These are phyloP conservation scores for Hydnomerulius pinastri DNA, from an alignment of 768 basidiomycete species.

Conservation along the genomic window DNA sequence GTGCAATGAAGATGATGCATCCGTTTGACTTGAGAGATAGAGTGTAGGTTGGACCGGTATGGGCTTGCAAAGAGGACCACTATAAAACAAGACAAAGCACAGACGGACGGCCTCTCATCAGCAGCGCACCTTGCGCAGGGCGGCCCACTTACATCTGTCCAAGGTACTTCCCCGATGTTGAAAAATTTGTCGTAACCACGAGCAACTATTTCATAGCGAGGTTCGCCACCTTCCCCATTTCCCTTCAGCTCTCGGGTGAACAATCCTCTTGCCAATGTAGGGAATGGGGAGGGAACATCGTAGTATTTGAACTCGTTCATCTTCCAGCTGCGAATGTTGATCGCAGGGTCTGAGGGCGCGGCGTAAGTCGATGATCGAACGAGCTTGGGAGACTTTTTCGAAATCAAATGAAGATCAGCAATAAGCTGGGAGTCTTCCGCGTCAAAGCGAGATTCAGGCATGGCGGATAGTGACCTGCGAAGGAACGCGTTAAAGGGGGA, in stretches of 20 bases:
- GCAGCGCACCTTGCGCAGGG: not conserved
- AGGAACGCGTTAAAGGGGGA: slow-evolving; percentile 6
- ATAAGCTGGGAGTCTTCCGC: slow-evolving; percentile 62
- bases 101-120: not conserved
- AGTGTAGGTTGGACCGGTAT: slow-evolving; percentile 78
- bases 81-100: slow-evolving; percentile 28
- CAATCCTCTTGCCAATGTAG: slow-evolving; percentile 90
- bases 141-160: slow-evolving; percentile 74
- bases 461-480: slow-evolving; percentile 11
- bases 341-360: slow-evolving; percentile 56
- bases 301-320: slow-evolving; percentile 98
- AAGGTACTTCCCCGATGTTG: slow-evolving; percentile 94
- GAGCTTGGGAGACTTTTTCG: slow-evolving; percentile 62
- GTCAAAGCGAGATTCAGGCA: slow-evolving; percentile 25
- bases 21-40: slow-evolving; percentile 94
- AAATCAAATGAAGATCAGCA: slow-evolving; percentile 49
- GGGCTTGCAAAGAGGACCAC: slow-evolving; percentile 73
- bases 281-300: slow-evolving; percentile 86
- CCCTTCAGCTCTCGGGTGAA: slow-evolving; percentile 63
- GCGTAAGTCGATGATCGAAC: slow-evolving; percentile 58
- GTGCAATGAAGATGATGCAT: slow-evolving; percentile 94
- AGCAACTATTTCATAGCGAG: slow-evolving; percentile 65
- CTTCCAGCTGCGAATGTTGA: slow-evolving; percentile 84
- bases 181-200: slow-evolving; percentile 99
- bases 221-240: slow-evolving; percentile 33